These are phyloP conservation scores for Thelephora terrestris DNA, from an alignment of 1,284 basidiomycete species.

Conservation along the genomic window DNA sequence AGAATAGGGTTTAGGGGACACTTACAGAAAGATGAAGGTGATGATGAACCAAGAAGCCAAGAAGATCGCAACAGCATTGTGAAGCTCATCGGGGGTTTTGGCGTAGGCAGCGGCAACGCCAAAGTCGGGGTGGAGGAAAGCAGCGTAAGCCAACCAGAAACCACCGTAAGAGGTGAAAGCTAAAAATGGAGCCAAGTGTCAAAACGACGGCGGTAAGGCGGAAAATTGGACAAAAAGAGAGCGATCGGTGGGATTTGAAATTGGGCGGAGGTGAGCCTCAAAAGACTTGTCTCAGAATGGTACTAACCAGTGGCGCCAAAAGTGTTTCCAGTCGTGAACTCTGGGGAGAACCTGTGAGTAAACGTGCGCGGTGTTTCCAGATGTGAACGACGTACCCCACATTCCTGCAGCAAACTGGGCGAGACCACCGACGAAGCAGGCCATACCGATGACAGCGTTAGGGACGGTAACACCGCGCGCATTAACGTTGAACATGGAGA, in stretches of 20 bases:
- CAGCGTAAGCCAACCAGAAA: slow-evolving; percentile 76
- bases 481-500: slow-evolving; percentile 56
- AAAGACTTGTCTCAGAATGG: background rate
- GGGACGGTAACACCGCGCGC: slow-evolving; percentile 40
- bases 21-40: slow-evolving; percentile 53
- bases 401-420: slow-evolving; percentile 67
- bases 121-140: slow-evolving; percentile 53
- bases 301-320: slow-evolving; percentile 63
- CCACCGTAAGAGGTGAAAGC: slow-evolving; percentile 79
- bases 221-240: background rate
- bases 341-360: slow-evolving; percentile 15
- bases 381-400: slow-evolving; percentile 32
- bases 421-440: slow-evolving; percentile 75
- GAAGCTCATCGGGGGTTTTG: slow-evolving; percentile 29
- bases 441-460: slow-evolving; percentile 81
- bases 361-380: too few species aligned
- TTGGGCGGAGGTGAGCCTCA: slow-evolving; percentile 1
- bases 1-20: slow-evolving; percentile 8
- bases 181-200: slow-evolving; percentile 22
- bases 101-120: slow-evolving; percentile 47
- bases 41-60: slow-evolving; percentile 64
- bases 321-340: slow-evolving; percentile 66
- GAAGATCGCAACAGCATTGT: slow-evolving; percentile 55
- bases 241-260: slow-evolving; percentile 2
- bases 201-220: background rate